Conservation (phyloP, 768 basidiomycete species). For the Lyophyllum atratum region DNA sequence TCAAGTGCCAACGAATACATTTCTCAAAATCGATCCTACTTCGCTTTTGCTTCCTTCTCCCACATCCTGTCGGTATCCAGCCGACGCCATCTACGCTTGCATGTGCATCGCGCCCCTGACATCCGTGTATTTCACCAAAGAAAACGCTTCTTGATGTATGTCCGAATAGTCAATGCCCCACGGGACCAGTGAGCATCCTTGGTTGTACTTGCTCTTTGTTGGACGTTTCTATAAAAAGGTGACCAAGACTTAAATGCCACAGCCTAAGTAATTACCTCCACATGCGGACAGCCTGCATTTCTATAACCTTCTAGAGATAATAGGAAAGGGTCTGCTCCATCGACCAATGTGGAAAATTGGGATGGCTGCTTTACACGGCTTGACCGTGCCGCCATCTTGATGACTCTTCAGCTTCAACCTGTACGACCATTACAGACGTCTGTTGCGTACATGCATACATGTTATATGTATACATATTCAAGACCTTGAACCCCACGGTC, state of each 20-base stretch:
- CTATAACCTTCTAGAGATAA: neutral
- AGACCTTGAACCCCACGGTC: too few species aligned
- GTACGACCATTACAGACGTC: neutral
- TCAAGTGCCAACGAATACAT: neutral
- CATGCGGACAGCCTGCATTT: neutral
- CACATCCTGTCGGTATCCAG: conserved; percentile 5
- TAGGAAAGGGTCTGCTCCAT: neutral
- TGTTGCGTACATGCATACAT: too few species aligned
- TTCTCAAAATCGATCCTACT: neutral
- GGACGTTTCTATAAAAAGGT: neutral
- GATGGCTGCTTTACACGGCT: too few species aligned
- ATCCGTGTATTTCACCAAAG: neutral
- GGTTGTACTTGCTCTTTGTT: neutral
- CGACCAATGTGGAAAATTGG: too few species aligned
- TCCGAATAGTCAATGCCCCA: neutral
- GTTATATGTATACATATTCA: too few species aligned
- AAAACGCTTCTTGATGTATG: neutral
- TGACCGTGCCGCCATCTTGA: neutral
- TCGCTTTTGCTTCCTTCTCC: conserved; percentile 1
- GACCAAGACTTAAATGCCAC: neutral
- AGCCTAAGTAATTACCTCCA: neutral
- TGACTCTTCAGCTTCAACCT: neutral
- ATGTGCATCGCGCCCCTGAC: neutral
- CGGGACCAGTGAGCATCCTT: neutral
- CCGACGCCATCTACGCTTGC: neutral